A percentile compares a stretch with the other conserved stretches of the same genome.
Evolutionary conservation across 257 asterid species (phyloP).

Genomic region (Scutellaria baicalensis): DNA sequence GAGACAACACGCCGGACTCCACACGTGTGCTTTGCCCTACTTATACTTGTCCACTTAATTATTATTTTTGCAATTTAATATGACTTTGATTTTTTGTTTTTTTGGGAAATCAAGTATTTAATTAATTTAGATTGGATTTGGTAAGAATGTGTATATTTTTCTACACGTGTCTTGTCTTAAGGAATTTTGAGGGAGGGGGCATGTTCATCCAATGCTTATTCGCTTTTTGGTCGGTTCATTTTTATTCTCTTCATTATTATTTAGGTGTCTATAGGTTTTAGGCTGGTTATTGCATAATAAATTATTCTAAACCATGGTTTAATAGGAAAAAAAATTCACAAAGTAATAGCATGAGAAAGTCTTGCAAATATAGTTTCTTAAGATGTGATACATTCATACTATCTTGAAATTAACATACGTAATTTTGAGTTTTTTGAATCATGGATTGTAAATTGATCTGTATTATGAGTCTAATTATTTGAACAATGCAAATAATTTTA

Average conservation of each 20-base stretch:
- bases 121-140: not conserved
- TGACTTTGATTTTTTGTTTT: not conserved
- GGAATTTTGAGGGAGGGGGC: constrained; percentile 1
- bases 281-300: too few species aligned
- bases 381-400: too few species aligned
- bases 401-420: too few species aligned
- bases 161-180: constrained; percentile 10
- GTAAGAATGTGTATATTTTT: not conserved
- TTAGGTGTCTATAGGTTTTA: not conserved
- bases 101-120: too few species aligned
- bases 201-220: constrained; percentile 9
- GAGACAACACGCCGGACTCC: constrained; percentile 32
- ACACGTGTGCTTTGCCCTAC: constrained; percentile 31
- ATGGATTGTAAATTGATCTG: too few species aligned
- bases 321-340: too few species aligned
- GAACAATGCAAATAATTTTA: too few species aligned
- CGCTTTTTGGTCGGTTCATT: constrained; percentile 44
- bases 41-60: not conserved
- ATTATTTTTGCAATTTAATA: not conserved
- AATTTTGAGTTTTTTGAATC: too few species aligned
- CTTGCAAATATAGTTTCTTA: too few species aligned
- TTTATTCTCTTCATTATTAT: not conserved
- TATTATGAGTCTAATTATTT: too few species aligned
- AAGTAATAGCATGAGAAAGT: too few species aligned
- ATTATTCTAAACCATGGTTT: too few species aligned